Percentiles rank a stretch among this genome's conserved stretches.
Conservation (phyloP, 1,284 basidiomycete genomes). For the Sutorius eximius region DNA sequence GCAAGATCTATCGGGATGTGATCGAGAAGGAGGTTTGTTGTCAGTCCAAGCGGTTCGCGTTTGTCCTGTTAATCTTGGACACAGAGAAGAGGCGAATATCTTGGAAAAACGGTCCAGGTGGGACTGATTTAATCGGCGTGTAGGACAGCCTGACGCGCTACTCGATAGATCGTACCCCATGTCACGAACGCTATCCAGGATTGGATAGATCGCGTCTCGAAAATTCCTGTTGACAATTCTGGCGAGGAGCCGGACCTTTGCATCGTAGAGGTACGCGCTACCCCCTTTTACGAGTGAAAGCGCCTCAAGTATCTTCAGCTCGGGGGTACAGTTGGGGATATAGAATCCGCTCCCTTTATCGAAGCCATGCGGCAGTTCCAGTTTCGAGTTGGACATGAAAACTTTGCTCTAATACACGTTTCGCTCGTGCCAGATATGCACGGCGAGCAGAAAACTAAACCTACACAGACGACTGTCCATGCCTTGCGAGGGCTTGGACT, state of each 20-base stretch:
- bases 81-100: constrained; percentile 92
- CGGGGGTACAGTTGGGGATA: constrained; percentile 95
- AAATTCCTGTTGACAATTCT: constrained; percentile 93
- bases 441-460: constrained; percentile 99
- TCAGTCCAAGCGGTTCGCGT: constrained; percentile 1
- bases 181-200: constrained; percentile 97
- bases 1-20: constrained; percentile 96
- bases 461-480: constrained; percentile 96
- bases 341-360: constrained; percentile 95
- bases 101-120: constrained; percentile 95
- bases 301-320: constrained; percentile 52
- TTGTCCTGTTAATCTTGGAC: constrained; percentile 19
- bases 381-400: constrained; percentile 95
- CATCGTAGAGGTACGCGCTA: constrained; percentile 79
- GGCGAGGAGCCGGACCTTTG: constrained; percentile 94
- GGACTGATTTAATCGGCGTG: constrained; percentile 13
- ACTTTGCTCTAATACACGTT: constrained; percentile 97
- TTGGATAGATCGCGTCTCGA: constrained; percentile 96
- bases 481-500: constrained; percentile 93
- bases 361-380: constrained; percentile 99
- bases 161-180: constrained; percentile 88
- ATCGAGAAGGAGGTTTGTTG: constrained; percentile 92
- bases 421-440: constrained; percentile 98
- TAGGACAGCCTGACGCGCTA: constrained; percentile 5
- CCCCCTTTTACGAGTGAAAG: not conserved